Conservation (phyloP, 352 stramenopile genomes). For the Phytophthora sp. region DNA sequence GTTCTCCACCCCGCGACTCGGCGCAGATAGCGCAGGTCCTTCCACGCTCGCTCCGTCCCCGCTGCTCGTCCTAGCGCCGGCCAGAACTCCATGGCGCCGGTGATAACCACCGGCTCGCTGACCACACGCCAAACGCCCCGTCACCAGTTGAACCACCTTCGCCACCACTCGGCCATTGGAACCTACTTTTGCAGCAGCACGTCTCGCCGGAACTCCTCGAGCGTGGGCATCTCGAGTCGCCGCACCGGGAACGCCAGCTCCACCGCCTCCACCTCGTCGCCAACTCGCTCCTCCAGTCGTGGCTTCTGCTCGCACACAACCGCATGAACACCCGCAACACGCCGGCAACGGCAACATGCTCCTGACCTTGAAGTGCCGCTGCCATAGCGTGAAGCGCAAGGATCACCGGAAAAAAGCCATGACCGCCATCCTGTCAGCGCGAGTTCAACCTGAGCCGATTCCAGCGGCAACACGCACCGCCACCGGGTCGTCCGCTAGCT, state of each 20-base stretch:
- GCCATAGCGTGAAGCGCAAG: slow-evolving; percentile 33
- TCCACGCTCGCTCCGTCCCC: slow-evolving; percentile 51
- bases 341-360: not conserved
- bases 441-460: slow-evolving; percentile 5
- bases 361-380: slow-evolving; percentile 28
- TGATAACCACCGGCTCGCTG: slow-evolving; percentile 80
- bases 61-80: slow-evolving; percentile 59
- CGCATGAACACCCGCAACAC: slow-evolving; percentile 2
- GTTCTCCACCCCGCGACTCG: slow-evolving; percentile 73
- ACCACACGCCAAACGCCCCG: not conserved
- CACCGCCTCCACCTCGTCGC: slow-evolving; percentile 2
- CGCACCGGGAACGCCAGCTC: slow-evolving; percentile 43
- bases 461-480: slow-evolving; percentile 5
- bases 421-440: slow-evolving; percentile 2
- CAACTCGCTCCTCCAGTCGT: slow-evolving; percentile 4
- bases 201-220: slow-evolving; percentile 55
- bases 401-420: slow-evolving; percentile 31
- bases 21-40: slow-evolving; percentile 71
- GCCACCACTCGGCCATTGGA: not conserved
- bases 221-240: slow-evolving; percentile 59
- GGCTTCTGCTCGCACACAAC: slow-evolving; percentile 22
- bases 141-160: not conserved
- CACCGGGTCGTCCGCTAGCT: slow-evolving; percentile 10
- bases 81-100: slow-evolving; percentile 81
- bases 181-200: slow-evolving; percentile 67